Conservation (phyloP, 2,329 filamentous ascomycete species). For the Dryadomyces quercus-mongolicae region DNA sequence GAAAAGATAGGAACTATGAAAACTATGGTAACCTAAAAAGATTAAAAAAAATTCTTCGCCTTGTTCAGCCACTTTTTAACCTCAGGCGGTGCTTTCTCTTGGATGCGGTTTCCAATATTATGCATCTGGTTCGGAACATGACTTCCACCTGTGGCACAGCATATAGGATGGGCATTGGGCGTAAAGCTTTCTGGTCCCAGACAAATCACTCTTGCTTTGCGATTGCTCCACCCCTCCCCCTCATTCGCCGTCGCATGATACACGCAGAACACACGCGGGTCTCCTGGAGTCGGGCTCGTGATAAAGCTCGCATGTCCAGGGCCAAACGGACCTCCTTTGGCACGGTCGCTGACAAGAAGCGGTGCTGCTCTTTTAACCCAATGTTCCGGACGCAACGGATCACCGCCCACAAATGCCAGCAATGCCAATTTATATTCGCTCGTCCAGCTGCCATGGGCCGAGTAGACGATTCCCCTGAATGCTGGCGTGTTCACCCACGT, state of each 20-base stretch:
- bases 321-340: slow-evolving; percentile 8
- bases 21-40: too few species aligned
- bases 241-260: slow-evolving; percentile 10
- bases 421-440: slow-evolving; percentile 13
- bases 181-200: slow-evolving; percentile 9
- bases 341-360: slow-evolving; percentile 1
- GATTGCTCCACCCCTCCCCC: slow-evolving; percentile 12
- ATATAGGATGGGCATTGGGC: slow-evolving; percentile 7
- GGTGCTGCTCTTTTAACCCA: slow-evolving; percentile 6
- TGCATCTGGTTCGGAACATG: too few species aligned
- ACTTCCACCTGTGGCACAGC: neutral
- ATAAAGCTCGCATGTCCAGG: slow-evolving; percentile 13
- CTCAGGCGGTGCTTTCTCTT: neutral
- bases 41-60: neutral
- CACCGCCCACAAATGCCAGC: slow-evolving; percentile 8
- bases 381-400: slow-evolving; percentile 8
- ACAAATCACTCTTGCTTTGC: slow-evolving; percentile 10
- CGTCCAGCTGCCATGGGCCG: slow-evolving; percentile 13
- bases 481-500: slow-evolving; percentile 11
- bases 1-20: too few species aligned
- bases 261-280: slow-evolving; percentile 11
- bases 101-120: neutral
- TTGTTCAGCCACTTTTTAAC: neutral
- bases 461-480: slow-evolving; percentile 13
- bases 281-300: slow-evolving; percentile 7